Conservation (phyloP, 2,329 filamentous ascomycete genomes). For the Myriosclerotinia scirpicola region DNA sequence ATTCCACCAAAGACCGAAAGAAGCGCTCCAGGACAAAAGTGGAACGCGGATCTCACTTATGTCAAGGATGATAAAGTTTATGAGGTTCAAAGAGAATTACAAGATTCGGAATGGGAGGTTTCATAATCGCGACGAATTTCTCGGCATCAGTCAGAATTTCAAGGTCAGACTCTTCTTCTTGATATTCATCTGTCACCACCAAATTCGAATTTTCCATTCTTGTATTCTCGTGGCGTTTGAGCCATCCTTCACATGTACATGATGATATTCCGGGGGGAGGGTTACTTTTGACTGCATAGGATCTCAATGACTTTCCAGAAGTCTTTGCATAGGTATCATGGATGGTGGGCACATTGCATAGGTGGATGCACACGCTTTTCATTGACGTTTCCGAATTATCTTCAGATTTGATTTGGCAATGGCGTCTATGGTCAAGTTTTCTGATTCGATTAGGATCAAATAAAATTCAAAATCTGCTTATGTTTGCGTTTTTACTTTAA, state of each 20-base stretch:
- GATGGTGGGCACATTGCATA: constrained; percentile 24
- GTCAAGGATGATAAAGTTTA: constrained; percentile 29
- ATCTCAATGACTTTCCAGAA: constrained; percentile 15
- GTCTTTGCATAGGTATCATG: constrained; percentile 24
- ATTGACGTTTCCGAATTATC: constrained; percentile 6
- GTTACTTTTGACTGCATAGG: constrained; percentile 21
- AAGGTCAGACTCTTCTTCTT: constrained; percentile 14
- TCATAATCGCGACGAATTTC: constrained; percentile 27
- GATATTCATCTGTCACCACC: constrained; percentile 3
- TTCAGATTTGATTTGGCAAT: constrained; percentile 12
- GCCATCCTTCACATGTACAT: constrained; percentile 23
- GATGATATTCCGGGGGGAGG: constrained; percentile 20
- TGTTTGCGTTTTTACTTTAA: constrained; percentile 6
- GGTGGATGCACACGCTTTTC: constrained; percentile 17
- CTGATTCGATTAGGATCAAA: constrained; percentile 5
- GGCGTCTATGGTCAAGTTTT: constrained; percentile 19
- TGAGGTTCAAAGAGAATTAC: constrained; percentile 27
- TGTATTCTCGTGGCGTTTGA: constrained; percentile 25
- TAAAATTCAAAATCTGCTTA: background rate
- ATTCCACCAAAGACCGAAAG: constrained; percentile 29
- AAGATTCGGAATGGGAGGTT: constrained; percentile 41
- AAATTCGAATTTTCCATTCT: constrained; percentile 11
- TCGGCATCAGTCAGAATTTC: background rate
- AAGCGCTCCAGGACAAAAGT: constrained; percentile 34
- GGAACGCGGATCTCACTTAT: constrained; percentile 29